phyloP scores from a whole-genome alignment of 208 protist species.

The Trypanosoma avium region DNA sequence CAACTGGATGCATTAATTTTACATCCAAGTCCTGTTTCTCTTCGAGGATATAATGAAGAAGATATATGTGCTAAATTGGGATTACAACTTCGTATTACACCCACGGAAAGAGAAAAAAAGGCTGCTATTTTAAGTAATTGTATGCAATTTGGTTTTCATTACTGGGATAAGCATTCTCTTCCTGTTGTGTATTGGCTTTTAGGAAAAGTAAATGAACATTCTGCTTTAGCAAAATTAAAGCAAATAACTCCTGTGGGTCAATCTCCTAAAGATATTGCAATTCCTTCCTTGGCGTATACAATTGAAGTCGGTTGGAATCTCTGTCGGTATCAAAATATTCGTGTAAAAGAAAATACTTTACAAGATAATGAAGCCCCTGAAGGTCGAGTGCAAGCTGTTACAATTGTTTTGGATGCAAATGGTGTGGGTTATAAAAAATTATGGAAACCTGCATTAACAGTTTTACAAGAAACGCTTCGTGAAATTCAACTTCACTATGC shows the following conservation, averaged over 20 bases:
- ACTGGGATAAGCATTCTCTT: constrained; percentile 53
- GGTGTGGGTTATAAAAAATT: constrained; percentile 66
- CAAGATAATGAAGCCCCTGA: constrained; percentile 32
- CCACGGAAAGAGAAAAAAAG: constrained; percentile 34
- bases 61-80: constrained; percentile 21
- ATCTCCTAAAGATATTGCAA: constrained; percentile 32
- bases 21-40: constrained; percentile 45
- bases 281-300: constrained; percentile 30
- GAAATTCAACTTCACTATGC: constrained; percentile 46
- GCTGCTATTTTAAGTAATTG: background rate
- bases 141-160: constrained; percentile 38
- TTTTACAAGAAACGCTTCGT: constrained; percentile 40
- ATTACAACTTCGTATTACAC: background rate
- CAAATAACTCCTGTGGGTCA: constrained; percentile 39
- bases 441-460: constrained; percentile 50
- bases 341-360: constrained; percentile 28
- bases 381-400: constrained; percentile 41
- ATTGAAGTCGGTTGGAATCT: constrained; percentile 42
- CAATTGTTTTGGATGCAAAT: constrained; percentile 51
- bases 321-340: constrained; percentile 43
- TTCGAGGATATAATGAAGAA: constrained; percentile 60
- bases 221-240: constrained; percentile 33
- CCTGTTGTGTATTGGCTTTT: constrained; percentile 49
- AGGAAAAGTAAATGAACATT: constrained; percentile 37
- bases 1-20: constrained; percentile 31